phyloP scores from a whole-genome alignment of 768 basidiomycete genomes.

The Hygrocybe coccinea region DNA sequence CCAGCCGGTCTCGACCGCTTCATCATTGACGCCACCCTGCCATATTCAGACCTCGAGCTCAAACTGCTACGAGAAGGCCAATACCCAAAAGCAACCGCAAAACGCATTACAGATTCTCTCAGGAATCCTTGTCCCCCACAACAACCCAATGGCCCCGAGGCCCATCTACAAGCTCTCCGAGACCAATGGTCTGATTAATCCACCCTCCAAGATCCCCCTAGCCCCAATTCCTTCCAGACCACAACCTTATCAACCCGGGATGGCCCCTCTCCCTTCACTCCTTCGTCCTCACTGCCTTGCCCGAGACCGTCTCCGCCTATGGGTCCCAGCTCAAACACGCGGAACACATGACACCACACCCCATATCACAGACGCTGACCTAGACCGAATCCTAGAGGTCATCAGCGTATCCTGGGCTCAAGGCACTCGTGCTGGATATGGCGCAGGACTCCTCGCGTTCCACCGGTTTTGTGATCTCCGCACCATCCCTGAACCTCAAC shows the following conservation, averaged over 20 bases:
- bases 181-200: not conserved
- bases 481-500: slow-evolving; percentile 26
- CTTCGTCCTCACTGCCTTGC: slow-evolving; percentile 28
- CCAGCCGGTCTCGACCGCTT: slow-evolving; percentile 22
- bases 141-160: not conserved
- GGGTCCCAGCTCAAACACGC: slow-evolving; percentile 17
- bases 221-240: not conserved
- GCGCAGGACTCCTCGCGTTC: slow-evolving; percentile 32
- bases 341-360: not conserved
- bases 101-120: not conserved
- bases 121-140: not conserved
- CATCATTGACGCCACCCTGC: slow-evolving; percentile 22
- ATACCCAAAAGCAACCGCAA: not conserved
- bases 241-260: slow-evolving; percentile 1
- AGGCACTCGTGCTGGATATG: slow-evolving; percentile 34
- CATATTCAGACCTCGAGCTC: not conserved
- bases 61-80: not conserved
- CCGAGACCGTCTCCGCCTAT: slow-evolving; percentile 21
- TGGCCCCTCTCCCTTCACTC: slow-evolving; percentile 13
- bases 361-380: slow-evolving; percentile 24
- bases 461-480: slow-evolving; percentile 38
- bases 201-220: not conserved
- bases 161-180: not conserved
- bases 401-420: slow-evolving; percentile 26
- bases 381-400: slow-evolving; percentile 21